Percentiles rank a stretch among this genome's conserved stretches.
Conservation (phyloP, 1,284 basidiomycete species). For the Thecaphora thlaspeos region DNA sequence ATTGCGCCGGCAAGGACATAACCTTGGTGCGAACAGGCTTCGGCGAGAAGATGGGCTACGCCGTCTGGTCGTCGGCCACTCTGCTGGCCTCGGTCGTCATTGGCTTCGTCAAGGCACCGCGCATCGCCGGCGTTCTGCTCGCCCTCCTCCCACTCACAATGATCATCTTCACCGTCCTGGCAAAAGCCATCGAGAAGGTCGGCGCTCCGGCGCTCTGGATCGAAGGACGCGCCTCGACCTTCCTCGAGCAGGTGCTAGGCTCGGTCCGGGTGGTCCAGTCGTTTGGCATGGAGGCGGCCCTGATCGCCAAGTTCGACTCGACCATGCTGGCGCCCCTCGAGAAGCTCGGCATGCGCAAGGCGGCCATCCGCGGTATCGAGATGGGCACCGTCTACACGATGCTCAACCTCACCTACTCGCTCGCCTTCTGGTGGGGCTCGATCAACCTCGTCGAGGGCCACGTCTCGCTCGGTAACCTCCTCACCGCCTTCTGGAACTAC, state of each 20-base stretch:
- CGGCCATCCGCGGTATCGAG: constrained; percentile 47
- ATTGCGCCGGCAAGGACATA: constrained; percentile 59
- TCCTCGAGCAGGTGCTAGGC: constrained; percentile 59
- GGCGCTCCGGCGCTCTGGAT: constrained; percentile 49
- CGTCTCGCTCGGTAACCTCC: constrained; percentile 29
- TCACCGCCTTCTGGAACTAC: constrained; percentile 61
- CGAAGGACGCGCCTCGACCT: constrained; percentile 58
- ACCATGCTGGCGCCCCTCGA: constrained; percentile 56
- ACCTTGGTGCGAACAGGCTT: constrained; percentile 57
- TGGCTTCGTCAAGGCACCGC: constrained; percentile 57
- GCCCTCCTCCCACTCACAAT: constrained; percentile 57
- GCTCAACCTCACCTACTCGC: constrained; percentile 39
- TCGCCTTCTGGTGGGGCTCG: constrained; percentile 50
- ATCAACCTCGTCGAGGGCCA: constrained; percentile 37
- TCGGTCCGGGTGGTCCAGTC: constrained; percentile 60
- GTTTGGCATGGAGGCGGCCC: constrained; percentile 55
- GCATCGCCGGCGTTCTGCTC: constrained; percentile 60
- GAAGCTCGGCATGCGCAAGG: constrained; percentile 50
- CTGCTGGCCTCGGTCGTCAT: constrained; percentile 56
- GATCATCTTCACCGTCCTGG: constrained; percentile 51
- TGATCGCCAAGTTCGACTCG: constrained; percentile 56
- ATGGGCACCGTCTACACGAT: constrained; percentile 42
- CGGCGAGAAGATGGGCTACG: constrained; percentile 59
- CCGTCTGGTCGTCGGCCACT: constrained; percentile 55
- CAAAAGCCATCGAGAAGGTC: constrained; percentile 52